Evolutionary conservation across 2,329 filamentous ascomycete species (phyloP).

Genomic region (Thielaviopsis euricoi): DNA sequence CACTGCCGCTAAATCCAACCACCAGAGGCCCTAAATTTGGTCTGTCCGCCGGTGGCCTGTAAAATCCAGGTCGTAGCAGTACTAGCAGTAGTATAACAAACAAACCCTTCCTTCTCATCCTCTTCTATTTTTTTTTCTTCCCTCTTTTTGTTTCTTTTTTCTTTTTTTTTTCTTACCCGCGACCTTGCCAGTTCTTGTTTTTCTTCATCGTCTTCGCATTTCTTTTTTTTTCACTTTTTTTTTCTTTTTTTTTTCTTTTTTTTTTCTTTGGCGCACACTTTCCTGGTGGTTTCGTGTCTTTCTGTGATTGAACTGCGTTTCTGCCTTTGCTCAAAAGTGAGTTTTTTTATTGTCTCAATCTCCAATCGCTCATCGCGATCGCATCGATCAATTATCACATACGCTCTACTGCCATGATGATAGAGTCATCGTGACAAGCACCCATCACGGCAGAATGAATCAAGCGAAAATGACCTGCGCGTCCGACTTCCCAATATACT

Average conservation of each 20-base stretch:
- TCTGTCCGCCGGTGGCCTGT: not conserved
- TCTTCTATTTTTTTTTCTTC: constrained; percentile 7
- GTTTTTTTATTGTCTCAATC: constrained; percentile 18
- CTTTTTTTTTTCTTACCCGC: constrained; percentile 15
- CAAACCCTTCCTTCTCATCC: constrained; percentile 12
- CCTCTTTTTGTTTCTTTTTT: not conserved
- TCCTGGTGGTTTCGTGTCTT: constrained; percentile 17
- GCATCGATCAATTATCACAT: constrained; percentile 3
- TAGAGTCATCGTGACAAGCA: not conserved
- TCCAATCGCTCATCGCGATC: not conserved
- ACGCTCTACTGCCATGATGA: constrained; percentile 5
- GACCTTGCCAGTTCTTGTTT: constrained; percentile 15
- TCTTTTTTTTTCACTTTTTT: constrained; percentile 16
- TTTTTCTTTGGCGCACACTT: constrained; percentile 27
- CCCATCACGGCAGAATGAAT: not conserved
- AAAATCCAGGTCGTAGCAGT: not conserved
- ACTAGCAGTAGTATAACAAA: not conserved
- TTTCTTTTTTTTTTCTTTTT: constrained; percentile 21
- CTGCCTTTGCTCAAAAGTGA: constrained; percentile 32
- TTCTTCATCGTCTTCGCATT: constrained; percentile 19
- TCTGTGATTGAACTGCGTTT: constrained; percentile 14
- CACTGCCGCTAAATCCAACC: not conserved
- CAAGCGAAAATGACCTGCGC: not conserved
- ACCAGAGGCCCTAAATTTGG: not conserved
- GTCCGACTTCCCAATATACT: not conserved